Conservation (phyloP, 2,329 filamentous ascomycete species). For the Colletotrichum tamarilloi region DNA sequence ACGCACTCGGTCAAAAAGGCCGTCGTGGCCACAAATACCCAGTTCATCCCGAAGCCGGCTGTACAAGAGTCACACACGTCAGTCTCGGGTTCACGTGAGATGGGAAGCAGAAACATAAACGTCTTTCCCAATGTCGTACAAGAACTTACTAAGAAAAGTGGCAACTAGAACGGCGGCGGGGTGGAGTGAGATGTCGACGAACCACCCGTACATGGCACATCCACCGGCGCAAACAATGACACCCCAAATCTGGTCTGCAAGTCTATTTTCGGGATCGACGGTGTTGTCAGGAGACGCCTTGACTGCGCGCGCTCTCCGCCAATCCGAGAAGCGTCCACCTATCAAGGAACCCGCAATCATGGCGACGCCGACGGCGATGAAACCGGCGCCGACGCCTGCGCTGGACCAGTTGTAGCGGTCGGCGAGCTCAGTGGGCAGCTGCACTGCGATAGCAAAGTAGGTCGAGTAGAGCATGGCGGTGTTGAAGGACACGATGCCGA, state of each 20-base stretch:
- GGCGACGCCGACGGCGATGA: conserved; percentile 41
- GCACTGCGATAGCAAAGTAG: conserved; percentile 46
- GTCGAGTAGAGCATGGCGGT: conserved; percentile 47
- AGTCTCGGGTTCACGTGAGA: not conserved
- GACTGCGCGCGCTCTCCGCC: conserved; percentile 41
- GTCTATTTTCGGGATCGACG: conserved; percentile 50
- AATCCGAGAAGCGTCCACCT: conserved; percentile 52
- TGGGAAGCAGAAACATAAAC: not conserved
- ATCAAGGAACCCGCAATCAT: conserved; percentile 48
- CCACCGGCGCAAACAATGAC: conserved; percentile 50
- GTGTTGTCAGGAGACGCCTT: conserved; percentile 28
- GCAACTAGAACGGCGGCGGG: conserved; percentile 43
- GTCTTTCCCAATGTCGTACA: not conserved
- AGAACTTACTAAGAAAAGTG: conserved; percentile 43
- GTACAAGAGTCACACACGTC: conserved; percentile 20
- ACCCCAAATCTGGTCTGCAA: conserved; percentile 52
- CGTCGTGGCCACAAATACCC: conserved; percentile 54
- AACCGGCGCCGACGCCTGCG: conserved; percentile 48
- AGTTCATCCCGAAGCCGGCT: conserved; percentile 51
- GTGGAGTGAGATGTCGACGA: conserved; percentile 43
- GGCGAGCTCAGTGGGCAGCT: conserved; percentile 44
- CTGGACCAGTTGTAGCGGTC: conserved; percentile 47
- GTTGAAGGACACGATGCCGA: conserved; percentile 46
- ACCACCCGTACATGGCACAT: conserved; percentile 55
- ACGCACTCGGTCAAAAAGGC: conserved; percentile 54